A percentile compares a stretch with the other conserved stretches of the same genome.
These are phyloP conservation scores for Hansenula lynferdii DNA, from an alignment of 1,139 yeast species.

Conservation along the genomic window DNA sequence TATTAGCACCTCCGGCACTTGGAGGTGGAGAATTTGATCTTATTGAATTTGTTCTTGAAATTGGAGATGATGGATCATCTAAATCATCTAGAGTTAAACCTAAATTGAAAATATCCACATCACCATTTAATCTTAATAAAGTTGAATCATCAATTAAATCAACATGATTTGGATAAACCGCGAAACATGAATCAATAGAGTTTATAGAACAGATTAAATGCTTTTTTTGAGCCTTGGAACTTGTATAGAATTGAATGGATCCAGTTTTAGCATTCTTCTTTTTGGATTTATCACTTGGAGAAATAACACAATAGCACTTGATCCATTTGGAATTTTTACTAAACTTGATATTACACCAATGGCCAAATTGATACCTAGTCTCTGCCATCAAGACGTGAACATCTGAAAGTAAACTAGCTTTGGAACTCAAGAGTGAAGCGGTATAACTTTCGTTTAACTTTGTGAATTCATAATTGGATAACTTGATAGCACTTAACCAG, in stretches of 20 bases:
- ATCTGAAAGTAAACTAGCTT: constrained; percentile 72
- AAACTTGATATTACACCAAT: constrained; percentile 79
- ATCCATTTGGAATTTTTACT: constrained; percentile 90
- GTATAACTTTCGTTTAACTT: constrained; percentile 81
- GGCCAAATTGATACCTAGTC: constrained; percentile 70
- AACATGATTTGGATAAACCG: constrained; percentile 72
- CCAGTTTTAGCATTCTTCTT: constrained; percentile 34
- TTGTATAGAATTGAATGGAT: constrained; percentile 16
- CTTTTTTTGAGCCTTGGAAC: constrained; percentile 36
- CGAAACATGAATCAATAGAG: constrained; percentile 59
- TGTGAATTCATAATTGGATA: constrained; percentile 64
- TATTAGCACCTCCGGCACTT: neutral
- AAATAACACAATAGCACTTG: constrained; percentile 71
- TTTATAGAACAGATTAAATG: constrained; percentile 65
- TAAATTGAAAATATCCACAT: constrained; percentile 47
- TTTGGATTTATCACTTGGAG: constrained; percentile 47
- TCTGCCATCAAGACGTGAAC: constrained; percentile 71
- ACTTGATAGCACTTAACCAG: constrained; percentile 70
- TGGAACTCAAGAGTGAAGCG: constrained; percentile 72
- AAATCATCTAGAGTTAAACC: constrained; percentile 3
- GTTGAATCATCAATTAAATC: constrained; percentile 70
- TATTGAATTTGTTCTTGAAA: constrained; percentile 4
- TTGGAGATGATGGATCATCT: neutral
- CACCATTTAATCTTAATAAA: constrained; percentile 71
- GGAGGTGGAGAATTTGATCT: constrained; percentile 6